Evolutionary conservation across 805 yeast genomes (phyloP).

Genomic region (Kazachstania psychrophila): DNA sequence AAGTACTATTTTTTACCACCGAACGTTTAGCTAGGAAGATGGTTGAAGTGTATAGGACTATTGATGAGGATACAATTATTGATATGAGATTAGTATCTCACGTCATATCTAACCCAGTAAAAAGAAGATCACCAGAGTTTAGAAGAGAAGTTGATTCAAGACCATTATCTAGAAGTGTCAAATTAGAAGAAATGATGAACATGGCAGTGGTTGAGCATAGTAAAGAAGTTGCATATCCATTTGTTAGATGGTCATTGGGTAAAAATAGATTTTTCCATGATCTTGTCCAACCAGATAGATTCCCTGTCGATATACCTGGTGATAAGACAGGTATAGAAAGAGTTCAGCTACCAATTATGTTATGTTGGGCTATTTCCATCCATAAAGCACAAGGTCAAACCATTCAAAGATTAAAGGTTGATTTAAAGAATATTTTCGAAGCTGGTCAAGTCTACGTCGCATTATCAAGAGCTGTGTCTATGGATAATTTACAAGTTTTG

Average conservation of each 20-base stretch:
- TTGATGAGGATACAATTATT: constrained; percentile 21
- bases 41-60: constrained; percentile 17
- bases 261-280: constrained; percentile 21
- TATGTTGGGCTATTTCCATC: constrained; percentile 78
- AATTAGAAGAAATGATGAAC: constrained; percentile 13
- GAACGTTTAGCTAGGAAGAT: constrained; percentile 17
- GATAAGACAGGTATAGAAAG: constrained; percentile 32
- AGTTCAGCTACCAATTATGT: constrained; percentile 55
- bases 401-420: constrained; percentile 58
- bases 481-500: constrained; percentile 53
- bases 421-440: constrained; percentile 57
- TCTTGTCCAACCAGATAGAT: constrained; percentile 34
- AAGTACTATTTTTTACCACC: constrained; percentile 38
- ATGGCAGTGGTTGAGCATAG: constrained; percentile 13
- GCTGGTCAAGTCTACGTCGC: constrained; percentile 84
- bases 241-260: constrained; percentile 28
- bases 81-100: constrained; percentile 30
- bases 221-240: constrained; percentile 23
- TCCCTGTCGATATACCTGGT: constrained; percentile 31
- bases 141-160: constrained; percentile 19
- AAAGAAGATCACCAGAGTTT: constrained; percentile 21
- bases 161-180: constrained; percentile 11
- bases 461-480: constrained; percentile 63
- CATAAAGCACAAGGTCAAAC: constrained; percentile 87
- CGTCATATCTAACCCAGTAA: constrained; percentile 21